These are phyloP conservation scores for Escovopsis weberi DNA, from an alignment of 2,329 filamentous ascomycete genomes.

Conservation along the genomic window DNA sequence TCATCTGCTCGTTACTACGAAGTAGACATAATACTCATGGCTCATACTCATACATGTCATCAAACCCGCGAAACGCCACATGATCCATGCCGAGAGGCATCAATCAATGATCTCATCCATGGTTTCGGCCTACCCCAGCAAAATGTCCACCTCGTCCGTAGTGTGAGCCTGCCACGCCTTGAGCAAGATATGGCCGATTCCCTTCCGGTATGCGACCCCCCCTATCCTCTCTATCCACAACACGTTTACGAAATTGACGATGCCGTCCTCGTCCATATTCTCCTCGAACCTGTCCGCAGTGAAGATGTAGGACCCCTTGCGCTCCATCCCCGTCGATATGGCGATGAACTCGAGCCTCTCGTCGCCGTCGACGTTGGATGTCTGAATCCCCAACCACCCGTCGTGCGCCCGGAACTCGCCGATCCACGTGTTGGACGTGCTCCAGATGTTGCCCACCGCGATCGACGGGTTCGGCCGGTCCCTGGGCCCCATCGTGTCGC, in stretches of 20 bases:
- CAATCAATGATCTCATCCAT: too few relatives aligned
- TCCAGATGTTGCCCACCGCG: conserved; percentile 28
- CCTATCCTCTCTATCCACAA: conserved; percentile 32
- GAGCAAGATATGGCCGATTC: conserved; percentile 27
- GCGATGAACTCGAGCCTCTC: conserved; percentile 30
- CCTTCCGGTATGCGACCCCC: conserved; percentile 25
- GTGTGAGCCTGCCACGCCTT: conserved; percentile 26
- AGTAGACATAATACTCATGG: too few relatives aligned
- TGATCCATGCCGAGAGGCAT: too few relatives aligned
- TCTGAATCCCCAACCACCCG: conserved; percentile 29
- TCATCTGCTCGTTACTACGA: too few relatives aligned
- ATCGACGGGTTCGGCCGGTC: conserved; percentile 23
- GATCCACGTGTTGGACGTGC: conserved; percentile 22
- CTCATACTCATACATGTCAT: too few relatives aligned
- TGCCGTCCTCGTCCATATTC: conserved; percentile 25
- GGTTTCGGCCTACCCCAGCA: conserved; percentile 20
- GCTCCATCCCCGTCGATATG: conserved; percentile 26
- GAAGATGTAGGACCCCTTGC: conserved; percentile 26
- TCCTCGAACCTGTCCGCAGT: conserved; percentile 25
- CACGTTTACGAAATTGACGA: conserved; percentile 31
- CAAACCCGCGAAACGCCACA: too few relatives aligned
- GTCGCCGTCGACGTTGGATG: conserved; percentile 30
- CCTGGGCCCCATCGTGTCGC: conserved; percentile 20
- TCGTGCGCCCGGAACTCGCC: conserved; percentile 30
- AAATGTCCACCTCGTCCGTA: conserved; percentile 24